Evolutionary conservation across 805 yeast species (phyloP).

Genomic region (Grigorovia yakushimaensis): DNA sequence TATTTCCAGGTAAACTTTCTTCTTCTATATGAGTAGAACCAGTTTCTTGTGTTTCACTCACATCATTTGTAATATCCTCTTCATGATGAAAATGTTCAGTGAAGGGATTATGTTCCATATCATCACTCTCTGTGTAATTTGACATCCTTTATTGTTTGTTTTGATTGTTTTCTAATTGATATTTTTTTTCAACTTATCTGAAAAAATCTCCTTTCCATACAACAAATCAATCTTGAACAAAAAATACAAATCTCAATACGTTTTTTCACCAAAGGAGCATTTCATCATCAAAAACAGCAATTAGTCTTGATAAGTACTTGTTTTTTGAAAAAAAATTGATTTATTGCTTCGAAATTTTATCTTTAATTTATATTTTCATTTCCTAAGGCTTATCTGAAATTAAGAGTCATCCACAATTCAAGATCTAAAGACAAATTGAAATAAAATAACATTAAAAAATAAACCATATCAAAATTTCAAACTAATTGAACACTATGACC

Average conservation of each 20-base stretch:
- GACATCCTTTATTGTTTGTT: neutral
- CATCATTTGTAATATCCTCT: neutral
- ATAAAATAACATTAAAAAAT: too few relatives aligned
- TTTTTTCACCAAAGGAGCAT: too few relatives aligned
- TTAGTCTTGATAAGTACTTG: too few relatives aligned
- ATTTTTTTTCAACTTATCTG: neutral
- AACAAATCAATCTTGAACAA: neutral
- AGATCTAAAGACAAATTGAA: too few relatives aligned
- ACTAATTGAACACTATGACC: conserved; percentile 20
- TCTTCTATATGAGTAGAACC: neutral
- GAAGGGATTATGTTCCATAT: conserved; percentile 53
- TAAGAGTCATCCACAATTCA: too few relatives aligned
- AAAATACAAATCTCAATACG: too few relatives aligned
- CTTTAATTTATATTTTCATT: too few relatives aligned
- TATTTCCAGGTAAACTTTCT: neutral
- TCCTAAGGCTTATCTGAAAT: too few relatives aligned
- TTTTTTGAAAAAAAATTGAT: too few relatives aligned
- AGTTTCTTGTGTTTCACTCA: neutral
- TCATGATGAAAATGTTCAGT: conserved; percentile 31
- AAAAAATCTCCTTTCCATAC: neutral
- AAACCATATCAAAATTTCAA: too few relatives aligned
- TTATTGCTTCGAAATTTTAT: too few relatives aligned
- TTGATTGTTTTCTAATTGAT: neutral
- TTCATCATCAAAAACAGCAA: too few relatives aligned
- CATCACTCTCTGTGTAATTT: conserved; percentile 27